Evolutionary conservation across 176 grass and related monocot species (phyloP), one percentile per base, ranked within the genome.

Genomic region (Eragrostis curvula): DNA sequence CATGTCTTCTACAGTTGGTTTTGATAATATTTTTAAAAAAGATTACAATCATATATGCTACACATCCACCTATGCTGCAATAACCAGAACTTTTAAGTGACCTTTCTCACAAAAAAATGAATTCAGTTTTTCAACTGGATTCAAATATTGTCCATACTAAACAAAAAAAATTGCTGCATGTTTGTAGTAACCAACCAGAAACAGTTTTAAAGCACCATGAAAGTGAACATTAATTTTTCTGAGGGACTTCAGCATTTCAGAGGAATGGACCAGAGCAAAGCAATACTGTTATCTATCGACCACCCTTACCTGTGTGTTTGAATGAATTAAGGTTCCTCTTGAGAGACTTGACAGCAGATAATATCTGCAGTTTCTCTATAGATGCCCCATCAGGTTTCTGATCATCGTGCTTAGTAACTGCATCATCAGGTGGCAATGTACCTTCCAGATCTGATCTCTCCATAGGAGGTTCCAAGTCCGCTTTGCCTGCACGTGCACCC

Each of bases 301-400:
- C 30, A 24, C 77, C 56, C 69, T n/a, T 86, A 15, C 76, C 81
- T 74, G 81, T 21, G 39, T 73, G 71, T 32, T 79, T 86, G 3
- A 94, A 82, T 0, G 73, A 52, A 44, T 39, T 47, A 23, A 91
- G 80, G 21, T 89, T 94, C 52, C 89, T 87, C 78, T 89, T 87
- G 1, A 94, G 77, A 23, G 92, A 94, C 64, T 51, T 73, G 32
- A 89, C 65, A 23, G 86, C 71, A 83, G 84, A 89, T 3, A 83
- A 66, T 21, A 89, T 80, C 25, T 94, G 80, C 32, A 77, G 71
- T 17, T 87, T 94, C 47, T 87, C 89, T 40, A 14, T 83, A 20
- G 85, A 61, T 17, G 47, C 17, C 9, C 51, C 53, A 3, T 12
- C 47, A 58, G 67, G 39, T 69, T 83, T 65, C 39, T 9, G 45